A percentile compares a stretch with the other conserved stretches of the same genome.
Conservation (phyloP, 2,329 filamentous ascomycete genomes). For the Septoria petroselini region DNA sequence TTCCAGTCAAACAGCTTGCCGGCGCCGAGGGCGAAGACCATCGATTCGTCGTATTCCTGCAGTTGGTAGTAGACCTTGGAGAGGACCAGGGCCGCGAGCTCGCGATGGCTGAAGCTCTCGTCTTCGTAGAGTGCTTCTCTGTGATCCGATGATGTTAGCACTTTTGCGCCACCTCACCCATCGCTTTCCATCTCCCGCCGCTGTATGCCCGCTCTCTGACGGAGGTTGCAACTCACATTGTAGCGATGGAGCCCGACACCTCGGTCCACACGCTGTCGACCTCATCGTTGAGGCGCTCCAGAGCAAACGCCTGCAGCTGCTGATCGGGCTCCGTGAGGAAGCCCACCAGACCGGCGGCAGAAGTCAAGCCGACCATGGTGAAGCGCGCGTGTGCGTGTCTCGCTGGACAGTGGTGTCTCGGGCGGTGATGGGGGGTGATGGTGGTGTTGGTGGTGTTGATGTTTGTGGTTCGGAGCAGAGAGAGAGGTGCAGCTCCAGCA, state of each 20-base stretch:
- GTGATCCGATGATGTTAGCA: conserved; percentile 28
- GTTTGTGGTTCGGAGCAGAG: not conserved
- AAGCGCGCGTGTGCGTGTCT: conserved; percentile 1
- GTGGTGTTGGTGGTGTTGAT: conserved; percentile 1
- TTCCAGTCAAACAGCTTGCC: conserved; percentile 87
- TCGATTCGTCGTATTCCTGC: conserved; percentile 98
- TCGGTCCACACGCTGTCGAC: conserved; percentile 98
- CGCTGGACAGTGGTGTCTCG: not conserved
- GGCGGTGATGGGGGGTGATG: not conserved
- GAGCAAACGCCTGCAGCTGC: conserved; percentile 89
- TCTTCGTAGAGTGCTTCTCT: conserved; percentile 98
- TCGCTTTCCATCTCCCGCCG: not conserved
- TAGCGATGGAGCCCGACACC: conserved; percentile 83
- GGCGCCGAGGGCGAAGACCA: conserved; percentile 93
- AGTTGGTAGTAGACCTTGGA: conserved; percentile 99
- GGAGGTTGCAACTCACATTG: conserved; percentile 68
- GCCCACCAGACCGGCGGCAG: conserved; percentile 89
- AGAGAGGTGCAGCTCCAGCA: conserved; percentile 5
- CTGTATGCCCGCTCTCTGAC: not conserved
- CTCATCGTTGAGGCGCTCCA: conserved; percentile 92
- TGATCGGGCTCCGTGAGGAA: conserved; percentile 93
- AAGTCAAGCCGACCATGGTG: conserved; percentile 85
- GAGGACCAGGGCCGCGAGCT: conserved; percentile 88
- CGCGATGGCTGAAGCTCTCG: conserved; percentile 86
- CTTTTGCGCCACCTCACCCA: conserved; percentile 1